Base-by-base conservation (phyloP, 306 rosid genomes). In the Vicia faba region DNA sequence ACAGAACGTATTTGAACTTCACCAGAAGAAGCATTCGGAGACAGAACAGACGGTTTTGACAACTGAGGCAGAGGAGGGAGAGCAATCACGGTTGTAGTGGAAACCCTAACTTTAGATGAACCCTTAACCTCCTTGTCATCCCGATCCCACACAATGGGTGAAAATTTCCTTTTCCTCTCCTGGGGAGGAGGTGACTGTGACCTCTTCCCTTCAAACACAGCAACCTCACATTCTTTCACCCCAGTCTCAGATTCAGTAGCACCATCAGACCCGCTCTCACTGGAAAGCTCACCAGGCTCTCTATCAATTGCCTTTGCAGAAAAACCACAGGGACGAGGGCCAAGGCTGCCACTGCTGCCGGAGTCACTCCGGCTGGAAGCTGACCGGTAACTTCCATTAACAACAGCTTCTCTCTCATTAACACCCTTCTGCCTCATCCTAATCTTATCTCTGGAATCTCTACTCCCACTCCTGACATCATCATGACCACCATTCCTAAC, bases 251-350 rank as follows among this genome's bases (percentile, higher is more conserved):
- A 89, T 53, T 93, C 97, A 78, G 78, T 66, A 73, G 86, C 95
- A 73, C 84, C 99, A 56, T 95, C 96, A 44, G 99, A 88, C 26
- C 96, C 95, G 45, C 96, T 92, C 81, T 88, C 99, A 68, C 96
- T 95, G 3, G 99, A 95, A 79, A 95, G 86, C 54, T 95, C 99
- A 36, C 99, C 99, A 0, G 99, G 97, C 80, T 91, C 99, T 75
- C 79, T 86, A 51, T 95, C 99, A 55, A 78, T 14, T 2, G 83
- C 20, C 83, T 75, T 85, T 5, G 50, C 77, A 9, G 82, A 66
- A 70, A 83, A 74, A 18, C 49, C 92, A 84, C 85, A 78, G 39
- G 79, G 81, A 64, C 81, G 84, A 7, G 88, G 86, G 28, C 92
- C 91, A 16, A 71, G 83, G 43, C 79, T 73, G 8, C 89, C 78